Evolutionary conservation across 2,329 filamentous ascomycete genomes (phyloP), one percentile per base, ranked within the genome.

Genomic region (Ophiostoma piceae): DNA sequence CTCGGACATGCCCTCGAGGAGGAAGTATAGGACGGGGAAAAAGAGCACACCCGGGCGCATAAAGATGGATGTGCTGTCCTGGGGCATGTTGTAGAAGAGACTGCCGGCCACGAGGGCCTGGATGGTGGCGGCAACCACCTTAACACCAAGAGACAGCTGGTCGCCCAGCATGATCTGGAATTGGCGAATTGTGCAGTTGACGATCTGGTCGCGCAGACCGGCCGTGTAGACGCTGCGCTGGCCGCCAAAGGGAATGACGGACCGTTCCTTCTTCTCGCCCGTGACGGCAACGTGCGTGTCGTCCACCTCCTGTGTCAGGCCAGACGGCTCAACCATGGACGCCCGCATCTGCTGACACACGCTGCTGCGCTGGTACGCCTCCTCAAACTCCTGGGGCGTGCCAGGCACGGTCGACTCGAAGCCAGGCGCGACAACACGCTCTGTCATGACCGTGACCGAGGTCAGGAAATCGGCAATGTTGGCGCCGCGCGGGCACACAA

Each of bases 1-100:
- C 83, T 95, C 92, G 57, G 95, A 84, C 69, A 90, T 90, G 77
- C 87, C 90, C 72, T 89, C 85, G 76, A 96, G 94, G 65, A 92
- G 92, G 78, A 94, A 96, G 82, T 95, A 88, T 71, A 97, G 82
- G 76, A 93, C 88, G 74, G 92, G 91, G 77, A 96, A 95, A 85
- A 96, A 97, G 67, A 97, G 82, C 29, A 96, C 89, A 73, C 90
- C 91, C 72, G 92, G 88, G 75, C 87, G 85, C 0, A 88, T 71
- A 81, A 89, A 96, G 82, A 96, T 95, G 75, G 89, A 92, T 22
- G 79, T 76, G 0, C 91, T 90, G 22, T 82, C 84, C 0, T 82
- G 76, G 39, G 85, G 78, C 54, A 96, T 79, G 77, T 96, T 90
- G 82, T 86, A 96, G 80, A 95, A 96, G 74, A 96, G 89, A 73